Base-by-base conservation (phyloP, 345 rosid genomes). In the Populus simonii region DNA sequence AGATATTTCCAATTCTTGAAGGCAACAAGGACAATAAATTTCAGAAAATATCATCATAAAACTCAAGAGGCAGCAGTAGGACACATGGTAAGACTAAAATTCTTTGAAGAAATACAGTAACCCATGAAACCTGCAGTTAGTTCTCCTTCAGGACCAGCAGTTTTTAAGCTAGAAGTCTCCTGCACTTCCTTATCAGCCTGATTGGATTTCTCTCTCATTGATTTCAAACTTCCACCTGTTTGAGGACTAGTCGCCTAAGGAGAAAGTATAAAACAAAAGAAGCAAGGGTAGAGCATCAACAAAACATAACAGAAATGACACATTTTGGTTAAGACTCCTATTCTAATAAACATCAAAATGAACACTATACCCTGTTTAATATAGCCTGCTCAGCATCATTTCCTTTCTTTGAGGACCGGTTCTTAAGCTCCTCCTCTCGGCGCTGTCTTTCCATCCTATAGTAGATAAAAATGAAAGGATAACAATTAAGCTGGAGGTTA, bases 371-470 rank as follows among this genome's bases (percentile, higher is more conserved):
- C 87, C 97, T 90, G 82, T 90, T 92, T 78, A 91, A 81, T 59
- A 87, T 76, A 70, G 97, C 84, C 74, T 96, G 98, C 84, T 96
- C 99, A 70, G 97, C 91, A 68, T 94, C 99, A 71, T 68, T 77
- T 74, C 85, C 92, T 85, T 93, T 95, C 81, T 90, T 95, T 73
- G 99, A 95, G 72, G 98, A 89, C 81, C 90, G 84, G 57, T 84
- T 86, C 85, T 91, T 96, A 71, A 89, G 80, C 81, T 96, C 99
- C 76, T 96, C 98, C 89, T 96, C 99, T 0, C 97, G 92, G 12
- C 98, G 97, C 73, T 92, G 99, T 77, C 97, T 87, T 80, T 96
- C 99, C 97, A 94, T 90, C 82, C 99, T 96, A 82, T 73, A 51
- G 59, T 82, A 78, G 7, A 76, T 39, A 23, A 55, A 43, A 71